These are phyloP conservation scores for Dalechampia spathulata DNA, from an alignment of 441 rosid genomes.

Conservation along the genomic window DNA sequence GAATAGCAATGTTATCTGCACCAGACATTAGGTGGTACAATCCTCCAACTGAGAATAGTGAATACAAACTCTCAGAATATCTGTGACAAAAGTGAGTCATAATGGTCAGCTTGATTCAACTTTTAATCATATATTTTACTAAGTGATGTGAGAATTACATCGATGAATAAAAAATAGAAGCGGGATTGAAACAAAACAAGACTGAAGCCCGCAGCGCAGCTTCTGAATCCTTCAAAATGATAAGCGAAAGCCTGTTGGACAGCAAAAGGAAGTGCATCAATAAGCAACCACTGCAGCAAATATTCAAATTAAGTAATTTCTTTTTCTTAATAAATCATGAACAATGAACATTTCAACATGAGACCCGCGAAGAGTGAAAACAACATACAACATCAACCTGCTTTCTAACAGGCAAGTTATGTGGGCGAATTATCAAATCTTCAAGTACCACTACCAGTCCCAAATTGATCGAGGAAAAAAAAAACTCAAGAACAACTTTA, in stretches of 20 bases:
- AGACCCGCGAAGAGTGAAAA: neutral
- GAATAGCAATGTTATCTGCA: slow-evolving; percentile 46
- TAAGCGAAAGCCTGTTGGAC: slow-evolving; percentile 58
- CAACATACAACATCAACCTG: too few relatives aligned
- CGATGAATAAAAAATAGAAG: slow-evolving; percentile 87
- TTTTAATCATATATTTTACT: neutral
- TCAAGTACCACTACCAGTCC: too few relatives aligned
- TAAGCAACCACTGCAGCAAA: neutral
- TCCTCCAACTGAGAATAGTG: slow-evolving; percentile 75
- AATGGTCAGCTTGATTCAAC: slow-evolving; percentile 4
- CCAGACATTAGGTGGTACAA: slow-evolving; percentile 58
- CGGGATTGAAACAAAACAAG: slow-evolving; percentile 87
- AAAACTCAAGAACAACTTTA: too few relatives aligned
- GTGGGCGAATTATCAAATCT: neutral
- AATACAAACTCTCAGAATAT: slow-evolving; percentile 81
- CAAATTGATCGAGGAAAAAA: too few relatives aligned
- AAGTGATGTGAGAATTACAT: slow-evolving; percentile 36
- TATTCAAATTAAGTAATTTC: neutral
- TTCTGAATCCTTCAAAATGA: slow-evolving; percentile 59
- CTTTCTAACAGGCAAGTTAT: too few relatives aligned
- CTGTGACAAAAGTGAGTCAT: slow-evolving; percentile 31
- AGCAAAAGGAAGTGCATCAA: slow-evolving; percentile 16
- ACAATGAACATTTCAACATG: neutral
- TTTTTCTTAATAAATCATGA: neutral
- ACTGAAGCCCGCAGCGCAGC: slow-evolving; percentile 62